Base-by-base conservation (phyloP, 768 basidiomycete genomes). In the Suillus occidentalis region DNA sequence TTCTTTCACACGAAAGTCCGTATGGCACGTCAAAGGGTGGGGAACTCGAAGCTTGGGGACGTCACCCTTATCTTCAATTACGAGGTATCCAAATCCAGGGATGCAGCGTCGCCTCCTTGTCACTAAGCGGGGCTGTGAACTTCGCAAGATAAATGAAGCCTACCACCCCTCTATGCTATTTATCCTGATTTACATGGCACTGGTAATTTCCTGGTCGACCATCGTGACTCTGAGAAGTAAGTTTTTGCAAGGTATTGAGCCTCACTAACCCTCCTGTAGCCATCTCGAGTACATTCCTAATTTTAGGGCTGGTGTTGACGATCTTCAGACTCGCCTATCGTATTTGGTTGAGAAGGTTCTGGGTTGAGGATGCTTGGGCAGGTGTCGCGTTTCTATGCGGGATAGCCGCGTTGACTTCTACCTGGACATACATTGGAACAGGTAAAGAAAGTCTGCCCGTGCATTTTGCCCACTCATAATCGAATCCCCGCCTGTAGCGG, bases 341-440 rank as follows among this genome's bases (percentile, higher is more conserved):
- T 34, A 53, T 70, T 28, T 57, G 31, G 28, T 68, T 73, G 37
- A 64, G 60, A 45, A 64, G 67, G 14, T 53, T 73, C 25, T 71
- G 72, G 28, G 58, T 69, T 62, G 72, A 73, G 14, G 72, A 73
- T 36, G 34, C 63, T 45, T 73, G 64, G 66, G 72, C 72, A 7
- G 50, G 43, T 0, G 40, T 65, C 13, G 72, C 70, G 1, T 58
- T 72, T 40, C 4, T 64, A 12, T 73, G 57, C 9, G 72, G 68
- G 14, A 36, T 25, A 20, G 45, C 65, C 7, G 58, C 43, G 22
- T 28, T 65, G 20, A 22, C 39, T 6, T 55, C 66, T 31, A 14
- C 4, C 18, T 72, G 72, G 72, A 28, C 66, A 45, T 60, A 63
- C 22, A 6, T 66, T 55, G 3, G 9, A 9, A 28, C 14, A 10